Evolutionary conservation across 2,329 filamentous ascomycete species (phyloP).

Genomic region (Hypoxylon sp.): DNA sequence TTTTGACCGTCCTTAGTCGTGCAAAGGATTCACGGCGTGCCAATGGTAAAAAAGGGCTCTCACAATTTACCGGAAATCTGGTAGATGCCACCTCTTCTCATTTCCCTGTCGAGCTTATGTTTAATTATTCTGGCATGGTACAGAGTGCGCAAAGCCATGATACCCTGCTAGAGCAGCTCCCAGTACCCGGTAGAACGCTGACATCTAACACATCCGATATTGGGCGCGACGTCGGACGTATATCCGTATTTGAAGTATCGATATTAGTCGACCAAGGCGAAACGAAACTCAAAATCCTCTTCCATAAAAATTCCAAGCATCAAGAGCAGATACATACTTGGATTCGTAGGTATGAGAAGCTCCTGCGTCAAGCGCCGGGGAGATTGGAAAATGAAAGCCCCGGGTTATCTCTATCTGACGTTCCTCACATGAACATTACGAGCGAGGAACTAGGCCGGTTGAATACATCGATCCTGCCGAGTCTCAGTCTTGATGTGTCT

Average conservation of each 20-base stretch:
- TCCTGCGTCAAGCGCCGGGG: conserved; percentile 60
- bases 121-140: conserved; percentile 66
- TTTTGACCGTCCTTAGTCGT: conserved; percentile 64
- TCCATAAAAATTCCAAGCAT: conserved; percentile 58
- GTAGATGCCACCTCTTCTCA: conserved; percentile 55
- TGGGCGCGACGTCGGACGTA: conserved; percentile 61
- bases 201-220: conserved; percentile 59
- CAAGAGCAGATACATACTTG: conserved; percentile 61
- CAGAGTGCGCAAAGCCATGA: conserved; percentile 63
- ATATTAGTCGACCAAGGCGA: conserved; percentile 61
- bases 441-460: conserved; percentile 62
- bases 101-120: conserved; percentile 69
- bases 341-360: conserved; percentile 62
- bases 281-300: conserved; percentile 62
- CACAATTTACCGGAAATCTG: conserved; percentile 62
- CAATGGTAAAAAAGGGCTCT: conserved; percentile 60
- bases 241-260: conserved; percentile 65
- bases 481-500: conserved; percentile 58
- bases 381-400: conserved; percentile 58
- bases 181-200: conserved; percentile 57
- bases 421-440: conserved; percentile 62
- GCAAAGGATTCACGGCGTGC: conserved; percentile 66
- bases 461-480: conserved; percentile 58
- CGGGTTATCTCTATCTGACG: conserved; percentile 64
- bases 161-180: conserved; percentile 63